Evolutionary conservation across 495 filamentous ascomycete species (phyloP).

Genomic region (Hypoxylon trugodes): DNA sequence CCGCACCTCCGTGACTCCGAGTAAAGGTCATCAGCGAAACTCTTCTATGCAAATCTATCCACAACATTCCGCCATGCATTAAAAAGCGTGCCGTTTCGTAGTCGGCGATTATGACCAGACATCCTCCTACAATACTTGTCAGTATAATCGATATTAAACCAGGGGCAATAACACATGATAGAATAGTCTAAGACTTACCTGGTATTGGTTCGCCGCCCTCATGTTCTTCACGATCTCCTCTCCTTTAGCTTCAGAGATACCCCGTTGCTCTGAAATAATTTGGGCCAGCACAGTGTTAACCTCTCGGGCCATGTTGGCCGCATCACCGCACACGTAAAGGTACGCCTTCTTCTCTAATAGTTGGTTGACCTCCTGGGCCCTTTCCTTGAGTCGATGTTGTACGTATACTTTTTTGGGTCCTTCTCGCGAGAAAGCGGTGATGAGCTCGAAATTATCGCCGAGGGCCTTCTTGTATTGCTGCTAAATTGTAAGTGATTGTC

Average conservation of each 20-base stretch:
- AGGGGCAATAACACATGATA: background rate
- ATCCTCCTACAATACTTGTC: conserved; percentile 68
- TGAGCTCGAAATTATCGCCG: conserved; percentile 84
- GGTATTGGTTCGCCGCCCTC: conserved; percentile 92
- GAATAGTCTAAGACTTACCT: conserved; percentile 69
- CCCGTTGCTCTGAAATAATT: conserved; percentile 84
- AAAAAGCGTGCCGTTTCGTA: conserved; percentile 19
- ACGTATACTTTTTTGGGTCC: conserved; percentile 91
- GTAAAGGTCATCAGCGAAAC: conserved; percentile 31
- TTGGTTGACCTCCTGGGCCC: conserved; percentile 84
- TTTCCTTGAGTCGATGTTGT: conserved; percentile 88
- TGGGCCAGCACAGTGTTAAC: conserved; percentile 86
- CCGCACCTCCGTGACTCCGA: conserved; percentile 39
- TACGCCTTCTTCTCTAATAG: conserved; percentile 87
- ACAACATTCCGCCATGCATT: conserved; percentile 37
- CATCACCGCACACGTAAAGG: conserved; percentile 98
- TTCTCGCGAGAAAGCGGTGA: conserved; percentile 94
- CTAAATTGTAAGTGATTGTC: conserved; percentile 23
- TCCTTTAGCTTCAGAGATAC: conserved; percentile 80
- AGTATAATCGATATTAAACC: conserved; percentile 11
- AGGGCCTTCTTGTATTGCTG: conserved; percentile 84
- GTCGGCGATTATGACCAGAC: conserved; percentile 76
- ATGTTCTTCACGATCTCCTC: conserved; percentile 97
- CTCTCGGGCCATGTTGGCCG: conserved; percentile 97
- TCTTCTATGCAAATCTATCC: conserved; percentile 42